phyloP scores from a whole-genome alignment of 352 stramenopile species.

The Detonula confervacea region DNA sequence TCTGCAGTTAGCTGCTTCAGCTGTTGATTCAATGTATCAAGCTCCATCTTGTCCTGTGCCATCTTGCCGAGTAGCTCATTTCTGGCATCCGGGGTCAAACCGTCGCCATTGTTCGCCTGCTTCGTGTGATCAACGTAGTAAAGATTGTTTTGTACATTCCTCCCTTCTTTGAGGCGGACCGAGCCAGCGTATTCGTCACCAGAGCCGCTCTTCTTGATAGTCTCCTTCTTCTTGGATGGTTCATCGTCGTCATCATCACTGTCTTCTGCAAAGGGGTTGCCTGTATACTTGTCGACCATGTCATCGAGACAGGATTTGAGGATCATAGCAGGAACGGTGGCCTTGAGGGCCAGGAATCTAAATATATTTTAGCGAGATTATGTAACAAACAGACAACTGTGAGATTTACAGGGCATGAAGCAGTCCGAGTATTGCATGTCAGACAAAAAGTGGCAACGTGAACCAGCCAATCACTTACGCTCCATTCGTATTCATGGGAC shows the following conservation, averaged over 20 bases:
- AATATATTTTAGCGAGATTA: too few species aligned
- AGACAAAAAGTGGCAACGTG: not conserved
- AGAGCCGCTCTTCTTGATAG: conserved; percentile 28
- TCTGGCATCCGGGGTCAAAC: conserved; percentile 53
- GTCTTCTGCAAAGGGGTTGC: conserved; percentile 59
- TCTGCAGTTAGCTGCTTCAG: conserved; percentile 35
- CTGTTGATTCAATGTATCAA: conserved; percentile 37
- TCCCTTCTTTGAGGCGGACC: conserved; percentile 63
- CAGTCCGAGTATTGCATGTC: not conserved
- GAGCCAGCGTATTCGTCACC: conserved; percentile 58
- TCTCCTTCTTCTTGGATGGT: conserved; percentile 40
- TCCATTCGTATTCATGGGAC: conserved; percentile 79
- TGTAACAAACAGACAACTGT: not conserved
- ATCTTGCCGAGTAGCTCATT: conserved; percentile 55
- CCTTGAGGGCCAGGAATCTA: not conserved
- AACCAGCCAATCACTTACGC: conserved; percentile 48
- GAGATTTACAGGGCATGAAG: not conserved
- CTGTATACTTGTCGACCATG: conserved; percentile 60
- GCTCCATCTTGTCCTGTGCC: conserved; percentile 44
- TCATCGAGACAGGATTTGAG: conserved; percentile 66
- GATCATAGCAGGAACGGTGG: not conserved
- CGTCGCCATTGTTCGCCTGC: conserved; percentile 56
- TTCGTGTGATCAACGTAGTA: conserved; percentile 82
- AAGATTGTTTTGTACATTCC: conserved; percentile 62
- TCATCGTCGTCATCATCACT: conserved; percentile 56